phyloP scores from a whole-genome alignment of 164 flowering plant species.

The Nelumbo lutea region DNA sequence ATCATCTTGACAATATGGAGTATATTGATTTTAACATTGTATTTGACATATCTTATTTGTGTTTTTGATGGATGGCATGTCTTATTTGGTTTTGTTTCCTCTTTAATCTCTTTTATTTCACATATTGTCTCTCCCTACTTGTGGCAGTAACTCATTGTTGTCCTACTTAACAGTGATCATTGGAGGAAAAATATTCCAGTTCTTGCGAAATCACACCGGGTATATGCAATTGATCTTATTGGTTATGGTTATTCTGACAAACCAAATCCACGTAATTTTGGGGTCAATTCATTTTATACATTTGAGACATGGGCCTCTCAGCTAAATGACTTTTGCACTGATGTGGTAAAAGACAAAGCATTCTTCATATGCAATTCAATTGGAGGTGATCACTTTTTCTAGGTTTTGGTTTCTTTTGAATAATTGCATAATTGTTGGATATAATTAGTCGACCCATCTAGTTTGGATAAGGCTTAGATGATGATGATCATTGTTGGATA shows the following conservation, averaged over 20 bases:
- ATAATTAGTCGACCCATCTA: too few relatives aligned
- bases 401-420: not conserved
- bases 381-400: conserved; percentile 58
- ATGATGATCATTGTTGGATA: conserved; percentile 8
- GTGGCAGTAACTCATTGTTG: conserved; percentile 3
- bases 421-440: too few relatives aligned
- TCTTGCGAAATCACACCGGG: conserved; percentile 69
- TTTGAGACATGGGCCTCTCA: conserved; percentile 94
- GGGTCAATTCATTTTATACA: conserved; percentile 56
- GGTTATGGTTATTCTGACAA: conserved; percentile 98
- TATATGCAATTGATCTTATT: conserved; percentile 83
- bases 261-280: conserved; percentile 81
- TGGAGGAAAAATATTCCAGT: conserved; percentile 90
- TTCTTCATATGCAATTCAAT: conserved; percentile 95
- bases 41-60: not conserved
- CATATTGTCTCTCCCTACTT: not conserved
- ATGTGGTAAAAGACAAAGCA: conserved; percentile 74
- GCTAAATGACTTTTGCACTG: conserved; percentile 71
- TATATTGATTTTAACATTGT: not conserved
- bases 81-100: not conserved
- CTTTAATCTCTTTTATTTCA: not conserved
- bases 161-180: conserved; percentile 61
- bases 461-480: too few relatives aligned
- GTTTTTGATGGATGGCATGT: not conserved
- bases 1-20: not conserved